Evolutionary conservation across 805 yeast species (phyloP).

Genomic region (Starmerella bombi): DNA sequence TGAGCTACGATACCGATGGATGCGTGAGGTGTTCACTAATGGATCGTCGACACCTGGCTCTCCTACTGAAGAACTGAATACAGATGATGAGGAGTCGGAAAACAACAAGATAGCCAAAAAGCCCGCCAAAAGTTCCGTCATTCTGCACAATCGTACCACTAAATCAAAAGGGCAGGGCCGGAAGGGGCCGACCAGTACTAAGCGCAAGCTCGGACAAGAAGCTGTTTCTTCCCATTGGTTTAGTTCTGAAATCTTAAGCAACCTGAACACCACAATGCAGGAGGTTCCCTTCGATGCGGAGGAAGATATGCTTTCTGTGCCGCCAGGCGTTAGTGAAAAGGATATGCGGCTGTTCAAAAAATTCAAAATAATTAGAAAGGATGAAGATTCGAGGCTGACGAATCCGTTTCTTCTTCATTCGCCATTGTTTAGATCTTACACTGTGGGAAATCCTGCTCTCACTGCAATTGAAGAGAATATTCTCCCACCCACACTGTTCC

Average conservation of each 20-base stretch:
- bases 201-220: conserved; percentile 12
- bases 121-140: not conserved
- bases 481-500: not conserved
- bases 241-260: not conserved
- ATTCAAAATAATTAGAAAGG: conserved; percentile 5
- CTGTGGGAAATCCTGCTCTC: not conserved
- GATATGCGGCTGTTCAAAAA: conserved; percentile 8
- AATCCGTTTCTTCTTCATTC: not conserved
- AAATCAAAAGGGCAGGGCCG: not conserved
- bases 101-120: not conserved
- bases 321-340: not conserved
- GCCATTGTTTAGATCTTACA: not conserved
- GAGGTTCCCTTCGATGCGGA: conserved; percentile 11
- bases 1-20: conserved; percentile 16
- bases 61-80: not conserved
- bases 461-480: not conserved
- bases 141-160: not conserved
- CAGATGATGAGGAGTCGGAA: not conserved
- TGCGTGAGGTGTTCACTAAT: conserved; percentile 2
- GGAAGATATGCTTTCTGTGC: conserved; percentile 4
- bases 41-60: no score
- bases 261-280: conserved; percentile 8
- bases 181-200: conserved; percentile 10
- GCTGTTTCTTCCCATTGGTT: not conserved
- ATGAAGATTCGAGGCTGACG: not conserved